phyloP scores from a whole-genome alignment of 2,329 filamentous ascomycete species.

The Fusarium concolor region DNA sequence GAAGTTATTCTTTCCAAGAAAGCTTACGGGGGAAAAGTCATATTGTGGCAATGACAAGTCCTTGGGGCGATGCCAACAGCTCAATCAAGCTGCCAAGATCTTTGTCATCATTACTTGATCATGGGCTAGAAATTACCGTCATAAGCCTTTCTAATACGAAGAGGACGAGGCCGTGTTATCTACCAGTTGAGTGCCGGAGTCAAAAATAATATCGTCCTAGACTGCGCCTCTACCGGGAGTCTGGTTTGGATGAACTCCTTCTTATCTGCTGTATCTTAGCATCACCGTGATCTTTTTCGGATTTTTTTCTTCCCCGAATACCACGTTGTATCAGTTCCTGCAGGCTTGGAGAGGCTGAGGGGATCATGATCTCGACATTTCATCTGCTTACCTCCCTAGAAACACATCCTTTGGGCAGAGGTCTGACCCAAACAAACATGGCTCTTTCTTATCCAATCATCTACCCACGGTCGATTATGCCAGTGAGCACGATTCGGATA shows the following conservation, averaged over 20 bases:
- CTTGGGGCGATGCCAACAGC: not conserved
- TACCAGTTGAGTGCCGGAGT: not conserved
- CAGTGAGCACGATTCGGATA: too few species aligned
- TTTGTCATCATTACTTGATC: not conserved
- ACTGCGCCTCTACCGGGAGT: not conserved
- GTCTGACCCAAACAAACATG: not conserved
- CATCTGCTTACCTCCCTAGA: not conserved
- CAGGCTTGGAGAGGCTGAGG: not conserved
- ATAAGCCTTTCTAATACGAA: not conserved
- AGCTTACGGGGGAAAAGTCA: not conserved
- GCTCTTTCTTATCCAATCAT: not conserved
- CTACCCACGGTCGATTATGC: not conserved
- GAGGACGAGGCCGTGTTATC: not conserved
- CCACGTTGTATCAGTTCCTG: not conserved
- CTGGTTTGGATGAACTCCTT: not conserved
- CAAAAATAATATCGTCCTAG: not conserved
- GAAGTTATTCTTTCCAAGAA: not conserved
- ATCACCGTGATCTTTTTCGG: not conserved
- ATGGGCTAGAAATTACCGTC: not conserved
- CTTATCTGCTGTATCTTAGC: not conserved
- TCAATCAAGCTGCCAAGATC: not conserved
- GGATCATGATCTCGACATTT: not conserved
- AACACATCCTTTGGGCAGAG: not conserved
- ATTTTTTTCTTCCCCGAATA: not conserved
- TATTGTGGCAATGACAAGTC: conserved; percentile 3